phyloP scores from a whole-genome alignment of 108 stramenopile species.

The Nannochloropsis gaditana region DNA sequence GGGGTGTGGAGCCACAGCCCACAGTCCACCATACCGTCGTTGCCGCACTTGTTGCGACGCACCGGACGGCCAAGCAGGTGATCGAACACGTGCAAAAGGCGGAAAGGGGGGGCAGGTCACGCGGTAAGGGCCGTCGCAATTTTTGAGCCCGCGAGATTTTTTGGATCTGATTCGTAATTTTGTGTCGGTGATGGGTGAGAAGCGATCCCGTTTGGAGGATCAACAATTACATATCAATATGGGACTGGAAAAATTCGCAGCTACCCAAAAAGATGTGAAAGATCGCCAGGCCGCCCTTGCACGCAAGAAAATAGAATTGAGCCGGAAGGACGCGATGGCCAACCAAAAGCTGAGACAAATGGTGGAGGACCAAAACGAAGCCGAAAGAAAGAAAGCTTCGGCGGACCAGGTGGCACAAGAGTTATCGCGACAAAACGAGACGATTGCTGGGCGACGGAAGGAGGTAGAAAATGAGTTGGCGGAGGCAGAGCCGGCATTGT shows the following conservation, averaged over 20 bases:
- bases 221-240: conserved; percentile 89
- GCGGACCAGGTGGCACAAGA: conserved; percentile 82
- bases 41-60: conserved; percentile 81
- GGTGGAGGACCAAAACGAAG: conserved; percentile 94
- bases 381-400: conserved; percentile 82
- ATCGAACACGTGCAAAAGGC: conserved; percentile 20
- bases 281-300: conserved; percentile 60
- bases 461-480: conserved; percentile 74
- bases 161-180: conserved; percentile 88
- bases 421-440: conserved; percentile 73
- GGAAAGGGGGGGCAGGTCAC: conserved; percentile 58
- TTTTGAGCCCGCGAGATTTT: conserved; percentile 89
- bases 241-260: conserved; percentile 84
- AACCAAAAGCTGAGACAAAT: conserved; percentile 94
- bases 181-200: conserved; percentile 67
- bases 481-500: conserved; percentile 90
- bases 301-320: conserved; percentile 52
- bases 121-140: conserved; percentile 59
- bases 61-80: conserved; percentile 63
- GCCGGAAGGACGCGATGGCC: conserved; percentile 76
- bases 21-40: conserved; percentile 81
- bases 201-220: conserved; percentile 75
- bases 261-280: conserved; percentile 86
- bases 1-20: not conserved
- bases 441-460: conserved; percentile 42